Base-by-base conservation (phyloP, 1,284 basidiomycete species). In the Takashimella koratensis region DNA sequence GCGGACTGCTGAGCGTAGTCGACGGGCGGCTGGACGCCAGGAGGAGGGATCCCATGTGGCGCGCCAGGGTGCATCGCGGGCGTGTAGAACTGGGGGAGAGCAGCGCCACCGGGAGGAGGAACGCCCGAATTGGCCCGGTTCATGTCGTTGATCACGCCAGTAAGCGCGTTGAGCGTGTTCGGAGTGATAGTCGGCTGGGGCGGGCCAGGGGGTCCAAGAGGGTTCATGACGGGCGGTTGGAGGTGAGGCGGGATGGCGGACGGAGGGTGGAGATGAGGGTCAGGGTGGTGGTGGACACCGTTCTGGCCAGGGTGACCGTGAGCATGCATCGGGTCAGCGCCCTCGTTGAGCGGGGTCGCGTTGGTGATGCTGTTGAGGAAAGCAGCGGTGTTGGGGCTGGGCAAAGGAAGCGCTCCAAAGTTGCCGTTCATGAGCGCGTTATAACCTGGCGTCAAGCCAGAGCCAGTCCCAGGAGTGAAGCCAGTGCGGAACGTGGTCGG, bases 321-420 rank as follows among this genome's bases (percentile, higher is more conserved):
- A 16, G 57, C 48, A 36, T 36, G 30, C 8, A 36, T 8, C 10
- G 30, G 30, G 21, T 65, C 66, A 19, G 51, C 58, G 20, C 59
- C 62, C 40, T 66, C 66, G 20, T 56, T 66, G 1, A 83, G 81
- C 5, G 83, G 78, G 43, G 80, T 78, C 53, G 80, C 80, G 66
- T 85, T 86, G 63, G 87, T 90, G 80, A 95, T 91, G 79, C 94
- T 88, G 56, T 87, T 87, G 52, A 97, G 83, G 77, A 97, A 90
- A 11, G 93, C 92, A 4, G 90, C 87, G 8, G 94, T 96, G 68
- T 88, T 89, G 0, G 94, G 94, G 45, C 87, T 88, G 0, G 90
- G 86, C 36, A 88, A 86, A 2, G 91, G 90, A 22, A 76, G 60
- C 0, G 47, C 65, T 43, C 73, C 74, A 59, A 74, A 75, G 47